Conservation (phyloP, 2,329 filamentous ascomycete genomes). For the Xylaria digitata region DNA sequence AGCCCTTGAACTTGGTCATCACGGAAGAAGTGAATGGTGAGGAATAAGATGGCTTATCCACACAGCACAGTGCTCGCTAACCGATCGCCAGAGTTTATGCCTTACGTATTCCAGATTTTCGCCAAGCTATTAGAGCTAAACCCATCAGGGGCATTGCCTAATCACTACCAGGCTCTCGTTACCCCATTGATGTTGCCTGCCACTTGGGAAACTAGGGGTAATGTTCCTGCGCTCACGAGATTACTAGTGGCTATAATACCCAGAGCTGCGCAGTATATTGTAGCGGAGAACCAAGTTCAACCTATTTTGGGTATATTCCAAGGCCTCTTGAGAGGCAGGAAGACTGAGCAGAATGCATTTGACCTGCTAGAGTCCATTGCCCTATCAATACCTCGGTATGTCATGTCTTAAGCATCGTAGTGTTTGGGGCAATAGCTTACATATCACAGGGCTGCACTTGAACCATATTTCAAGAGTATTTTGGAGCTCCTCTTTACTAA, state of each 20-base stretch:
- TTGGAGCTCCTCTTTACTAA: slow-evolving; percentile 84
- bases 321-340: slow-evolving; percentile 82
- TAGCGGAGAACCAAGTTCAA: slow-evolving; percentile 83
- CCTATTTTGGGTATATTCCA: slow-evolving; percentile 96
- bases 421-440: slow-evolving; percentile 22
- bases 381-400: slow-evolving; percentile 76
- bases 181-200: slow-evolving; percentile 81
- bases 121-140: slow-evolving; percentile 90
- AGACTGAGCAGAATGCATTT: slow-evolving; percentile 86
- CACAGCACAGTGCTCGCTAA: slow-evolving; percentile 46
- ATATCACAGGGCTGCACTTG: slow-evolving; percentile 66
- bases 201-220: slow-evolving; percentile 92
- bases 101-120: slow-evolving; percentile 96
- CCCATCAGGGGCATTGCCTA: slow-evolving; percentile 79
- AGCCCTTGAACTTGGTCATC: slow-evolving; percentile 83
- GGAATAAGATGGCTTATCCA: slow-evolving; percentile 37
- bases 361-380: slow-evolving; percentile 88
- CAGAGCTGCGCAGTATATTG: slow-evolving; percentile 77
- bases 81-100: slow-evolving; percentile 79
- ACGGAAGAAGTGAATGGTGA: slow-evolving; percentile 82
- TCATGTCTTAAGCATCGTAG: slow-evolving; percentile 37
- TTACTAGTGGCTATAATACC: slow-evolving; percentile 86
- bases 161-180: slow-evolving; percentile 83
- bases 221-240: slow-evolving; percentile 89
- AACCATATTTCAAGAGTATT: slow-evolving; percentile 82